phyloP scores from a whole-genome alignment of 164 flowering plant species.

The Kingdonia uniflora region DNA sequence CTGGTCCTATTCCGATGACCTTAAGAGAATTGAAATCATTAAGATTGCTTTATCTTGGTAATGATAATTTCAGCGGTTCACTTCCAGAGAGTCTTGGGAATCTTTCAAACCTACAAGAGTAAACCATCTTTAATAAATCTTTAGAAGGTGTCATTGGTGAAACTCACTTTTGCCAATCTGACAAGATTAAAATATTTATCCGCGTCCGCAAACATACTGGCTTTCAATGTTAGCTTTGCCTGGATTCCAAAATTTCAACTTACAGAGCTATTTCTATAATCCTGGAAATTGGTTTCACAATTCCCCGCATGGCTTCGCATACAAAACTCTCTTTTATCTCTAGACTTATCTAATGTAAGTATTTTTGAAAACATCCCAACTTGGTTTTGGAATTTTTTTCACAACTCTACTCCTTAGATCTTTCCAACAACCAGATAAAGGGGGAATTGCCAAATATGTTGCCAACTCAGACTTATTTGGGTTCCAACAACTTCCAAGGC shows the following conservation, averaged over 20 bases:
- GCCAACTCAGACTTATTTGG: neutral
- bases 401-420: neutral
- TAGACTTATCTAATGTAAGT: neutral
- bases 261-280: neutral
- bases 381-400: constrained; percentile 3
- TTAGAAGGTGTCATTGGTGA: neutral
- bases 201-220: neutral
- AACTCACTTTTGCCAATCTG: neutral
- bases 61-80: too few species aligned
- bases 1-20: neutral
- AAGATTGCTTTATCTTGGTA: neutral
- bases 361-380: neutral
- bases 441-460: neutral
- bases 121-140: neutral
- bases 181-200: neutral
- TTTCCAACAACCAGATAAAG: constrained; percentile 3
- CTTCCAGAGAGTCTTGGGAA: too few species aligned
- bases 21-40: too few species aligned
- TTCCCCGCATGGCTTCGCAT: neutral
- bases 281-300: neutral
- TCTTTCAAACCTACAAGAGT: neutral
- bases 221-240: neutral
- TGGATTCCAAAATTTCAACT: neutral
- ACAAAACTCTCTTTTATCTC: neutral
- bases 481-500: neutral